phyloP scores from a whole-genome alignment of 257 asterid genomes.

The Solanum pimpinellifolium region DNA sequence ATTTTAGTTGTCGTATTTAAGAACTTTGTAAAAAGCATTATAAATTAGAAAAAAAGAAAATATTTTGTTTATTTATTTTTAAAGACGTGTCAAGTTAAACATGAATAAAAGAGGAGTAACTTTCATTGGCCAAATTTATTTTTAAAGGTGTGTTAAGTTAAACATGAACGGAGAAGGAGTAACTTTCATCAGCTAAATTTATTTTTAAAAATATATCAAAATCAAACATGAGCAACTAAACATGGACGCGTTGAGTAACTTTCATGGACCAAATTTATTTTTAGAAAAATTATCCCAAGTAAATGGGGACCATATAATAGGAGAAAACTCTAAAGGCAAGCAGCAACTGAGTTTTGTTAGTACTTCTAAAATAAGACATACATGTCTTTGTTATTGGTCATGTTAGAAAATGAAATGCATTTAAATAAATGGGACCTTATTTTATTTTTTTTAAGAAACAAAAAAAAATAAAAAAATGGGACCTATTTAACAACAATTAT shows the following conservation, averaged over 20 bases:
- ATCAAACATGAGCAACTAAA: too few species aligned
- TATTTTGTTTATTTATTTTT: too few species aligned
- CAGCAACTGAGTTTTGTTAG: conserved; percentile 16
- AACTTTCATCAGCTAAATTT: too few species aligned
- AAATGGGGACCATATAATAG: conserved; percentile 40
- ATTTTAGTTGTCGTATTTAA: too few species aligned
- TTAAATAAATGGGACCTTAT: conserved; percentile 36
- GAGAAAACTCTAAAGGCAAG: conserved; percentile 6
- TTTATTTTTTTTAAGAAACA: neutral
- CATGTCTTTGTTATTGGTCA: conserved; percentile 27
- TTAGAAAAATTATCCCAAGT: conserved; percentile 11
- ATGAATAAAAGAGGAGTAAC: too few species aligned
- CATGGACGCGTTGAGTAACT: neutral
- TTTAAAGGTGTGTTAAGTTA: too few species aligned
- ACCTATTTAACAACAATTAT: conserved; percentile 10
- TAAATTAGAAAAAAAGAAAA: neutral
- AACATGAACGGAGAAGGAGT: too few species aligned
- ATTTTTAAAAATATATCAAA: too few species aligned
- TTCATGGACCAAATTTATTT: conserved; percentile 3
- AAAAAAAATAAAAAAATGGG: conserved; percentile 1
- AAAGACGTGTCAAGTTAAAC: too few species aligned
- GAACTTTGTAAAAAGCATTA: too few species aligned
- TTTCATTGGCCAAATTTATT: too few species aligned
- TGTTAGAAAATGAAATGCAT: conserved; percentile 11
- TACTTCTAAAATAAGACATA: conserved; percentile 24